phyloP scores from a whole-genome alignment of 116 monocot species.

The Phalaenopsis hybrid region DNA sequence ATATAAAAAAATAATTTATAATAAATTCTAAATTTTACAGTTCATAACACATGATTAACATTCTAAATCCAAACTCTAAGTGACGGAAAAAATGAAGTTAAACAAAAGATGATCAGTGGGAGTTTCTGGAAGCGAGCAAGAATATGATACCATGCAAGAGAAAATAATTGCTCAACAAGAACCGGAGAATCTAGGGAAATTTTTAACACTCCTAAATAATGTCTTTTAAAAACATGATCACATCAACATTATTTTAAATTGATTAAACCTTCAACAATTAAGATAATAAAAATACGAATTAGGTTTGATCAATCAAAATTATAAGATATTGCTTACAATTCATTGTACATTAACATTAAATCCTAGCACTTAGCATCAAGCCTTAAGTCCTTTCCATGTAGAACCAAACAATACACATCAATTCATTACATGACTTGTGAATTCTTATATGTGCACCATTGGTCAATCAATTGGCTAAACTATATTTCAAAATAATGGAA shows the following conservation, averaged over 20 bases:
- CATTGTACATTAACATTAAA: not conserved
- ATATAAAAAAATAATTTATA: too few species aligned
- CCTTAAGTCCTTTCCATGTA: not conserved
- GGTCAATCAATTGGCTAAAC: not conserved
- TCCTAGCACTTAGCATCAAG: not conserved
- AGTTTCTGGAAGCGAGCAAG: too few species aligned
- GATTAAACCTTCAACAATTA: not conserved
- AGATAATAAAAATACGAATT: not conserved
- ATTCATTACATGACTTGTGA: not conserved
- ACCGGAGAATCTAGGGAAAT: too few species aligned
- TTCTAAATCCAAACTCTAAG: too few species aligned
- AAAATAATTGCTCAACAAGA: too few species aligned
- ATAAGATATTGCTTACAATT: not conserved
- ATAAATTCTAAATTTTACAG: too few species aligned
- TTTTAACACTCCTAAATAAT: too few species aligned
- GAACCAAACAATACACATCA: not conserved
- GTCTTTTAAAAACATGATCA: too few species aligned
- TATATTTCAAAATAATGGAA: not conserved
- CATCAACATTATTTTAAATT: not conserved
- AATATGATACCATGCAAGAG: too few species aligned
- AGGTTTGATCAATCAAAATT: not conserved
- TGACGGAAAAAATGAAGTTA: too few species aligned
- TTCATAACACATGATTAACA: too few species aligned
- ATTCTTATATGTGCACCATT: not conserved
- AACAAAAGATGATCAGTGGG: too few species aligned